Conservation (phyloP, 306 rosid species). For the Prunus salicina region DNA sequence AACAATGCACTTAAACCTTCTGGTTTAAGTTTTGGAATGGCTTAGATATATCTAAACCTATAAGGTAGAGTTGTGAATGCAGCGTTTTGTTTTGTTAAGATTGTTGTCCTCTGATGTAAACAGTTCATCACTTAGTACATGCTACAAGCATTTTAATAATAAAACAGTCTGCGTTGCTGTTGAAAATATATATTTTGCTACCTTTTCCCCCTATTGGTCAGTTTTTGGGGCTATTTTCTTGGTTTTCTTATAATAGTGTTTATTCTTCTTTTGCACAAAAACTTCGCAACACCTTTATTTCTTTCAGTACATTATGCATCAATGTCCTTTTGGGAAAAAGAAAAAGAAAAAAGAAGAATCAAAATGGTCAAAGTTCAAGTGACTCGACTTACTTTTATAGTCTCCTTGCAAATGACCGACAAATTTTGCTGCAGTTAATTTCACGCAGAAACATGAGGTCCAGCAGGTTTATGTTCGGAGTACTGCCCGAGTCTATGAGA, state of each 20-base stretch:
- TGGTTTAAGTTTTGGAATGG: not conserved
- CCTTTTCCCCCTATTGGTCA: not conserved
- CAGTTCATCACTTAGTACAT: not conserved
- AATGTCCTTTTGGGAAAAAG: not conserved
- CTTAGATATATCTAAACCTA: not conserved
- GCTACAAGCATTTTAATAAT: not conserved
- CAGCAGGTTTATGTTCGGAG: slow-evolving; percentile 80
- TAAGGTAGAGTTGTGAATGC: no score
- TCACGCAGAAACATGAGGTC: slow-evolving; percentile 58
- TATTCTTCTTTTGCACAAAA: no score
- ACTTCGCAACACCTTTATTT: no score
- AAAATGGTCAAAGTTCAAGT: not conserved
- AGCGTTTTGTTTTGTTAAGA: not conserved
- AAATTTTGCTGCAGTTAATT: slow-evolving; percentile 50
- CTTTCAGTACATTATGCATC: not conserved
- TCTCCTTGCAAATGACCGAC: slow-evolving; percentile 17
- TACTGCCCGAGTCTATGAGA: slow-evolving; percentile 79
- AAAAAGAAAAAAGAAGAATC: not conserved
- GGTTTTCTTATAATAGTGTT: no score
- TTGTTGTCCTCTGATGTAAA: not conserved
- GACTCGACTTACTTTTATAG: not conserved
- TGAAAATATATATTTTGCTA: not conserved
- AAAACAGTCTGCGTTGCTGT: not conserved
- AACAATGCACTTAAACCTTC: not conserved
- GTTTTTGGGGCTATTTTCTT: not conserved